Evolutionary conservation across 306 rosid genomes (phyloP), one percentile per base, ranked within the genome.

Genomic region (Lablab purpureus): DNA sequence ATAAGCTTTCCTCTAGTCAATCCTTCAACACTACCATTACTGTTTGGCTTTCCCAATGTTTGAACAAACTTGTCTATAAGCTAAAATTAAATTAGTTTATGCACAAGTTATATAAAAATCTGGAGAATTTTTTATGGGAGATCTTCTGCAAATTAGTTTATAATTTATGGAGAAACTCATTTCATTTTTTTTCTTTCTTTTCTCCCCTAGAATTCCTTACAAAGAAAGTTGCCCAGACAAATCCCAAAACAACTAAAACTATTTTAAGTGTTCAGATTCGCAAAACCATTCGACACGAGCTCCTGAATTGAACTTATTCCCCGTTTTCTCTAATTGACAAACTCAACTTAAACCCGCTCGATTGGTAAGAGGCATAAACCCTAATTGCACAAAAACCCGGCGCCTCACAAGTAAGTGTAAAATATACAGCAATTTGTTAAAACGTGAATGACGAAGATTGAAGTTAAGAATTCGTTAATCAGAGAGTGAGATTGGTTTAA

Each of bases 361-460:
- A 67, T 6, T 1, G 13, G 17, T 17, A 0, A 7, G 10, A 0
- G 4, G 49, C 51, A 45, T 79, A 80, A 79, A 73, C 80, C 80
- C 75, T 80, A 73, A 56, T 4, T 40, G 37, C 67, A 54, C 59
- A 71, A 50, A 52, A 71, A 19, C 30, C 28, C 13, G 46, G 47
- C 25, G 41, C 47, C 64, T 54, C 76, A 34, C 18, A 52, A 3
- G 19, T 5, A 65, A 65, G 4, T 36, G 71, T 4, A 65, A 65
- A 36, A 4, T 50, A 63, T 32, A 8, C 3, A 5, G 54, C 15
- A 36, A 68, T 21, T 34, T 21, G 22, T 13, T 41, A 2, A 43
- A 1, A 10, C 17, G 68, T n/a, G 30, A 37, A 36, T 8, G 52
- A 36, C 41, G 6, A 50, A 65, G 14, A 9, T 47, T 47, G 64